Evolutionary conservation across 345 rosid species (phyloP), one percentile per base, ranked within the genome.

Genomic region (Pugionium cornutum): DNA sequence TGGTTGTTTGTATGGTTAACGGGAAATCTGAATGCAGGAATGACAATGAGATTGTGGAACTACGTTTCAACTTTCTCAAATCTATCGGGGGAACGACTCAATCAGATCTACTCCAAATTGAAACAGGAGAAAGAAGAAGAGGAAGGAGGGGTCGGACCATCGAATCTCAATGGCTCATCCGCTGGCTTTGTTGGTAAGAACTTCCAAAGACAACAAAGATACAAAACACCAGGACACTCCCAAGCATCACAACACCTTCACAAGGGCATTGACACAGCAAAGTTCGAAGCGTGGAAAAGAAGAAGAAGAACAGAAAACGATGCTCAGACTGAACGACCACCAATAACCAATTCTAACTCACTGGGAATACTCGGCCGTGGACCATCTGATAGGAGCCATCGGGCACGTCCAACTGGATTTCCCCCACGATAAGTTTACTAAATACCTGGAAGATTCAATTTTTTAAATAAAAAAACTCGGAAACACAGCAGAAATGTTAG

Each of bases 301-400:
- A 77, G 89, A 54, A 81, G 87, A 77, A 84, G 96, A 80, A 75
- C 86, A 10, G 96, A 94, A 61, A 64, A 77, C 4, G 77, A 63
- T 34, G 53, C 31, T 31, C 67, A 66, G 48, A 9, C 60, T 27
- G 70, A 68, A 53, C 44, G 75, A 85, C 84, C 54, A 67, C 81
- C 75, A 43, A 34, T 67, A 32, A 49, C 78, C 2, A 91, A 91
- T 78, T 89, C 98, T 48, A 91, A 70, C 64, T 86, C 98, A 0
- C 58, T 87, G 53, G 99, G 99, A 44, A 95, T 95, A 77, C 96
- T 95, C 3, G 99, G 99, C 53, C 96, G 96, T 2, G 90, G 83
- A 33, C 99, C 99, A 10, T 18, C 18, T 5, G 96, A 84, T 70
- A 85, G 92, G 69, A 82, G 83, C 54, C 73, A 69, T 48, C 79